Evolutionary conservation across 2,329 filamentous ascomycete genomes (phyloP).

Genomic region (Pezizomycotina sp.): DNA sequence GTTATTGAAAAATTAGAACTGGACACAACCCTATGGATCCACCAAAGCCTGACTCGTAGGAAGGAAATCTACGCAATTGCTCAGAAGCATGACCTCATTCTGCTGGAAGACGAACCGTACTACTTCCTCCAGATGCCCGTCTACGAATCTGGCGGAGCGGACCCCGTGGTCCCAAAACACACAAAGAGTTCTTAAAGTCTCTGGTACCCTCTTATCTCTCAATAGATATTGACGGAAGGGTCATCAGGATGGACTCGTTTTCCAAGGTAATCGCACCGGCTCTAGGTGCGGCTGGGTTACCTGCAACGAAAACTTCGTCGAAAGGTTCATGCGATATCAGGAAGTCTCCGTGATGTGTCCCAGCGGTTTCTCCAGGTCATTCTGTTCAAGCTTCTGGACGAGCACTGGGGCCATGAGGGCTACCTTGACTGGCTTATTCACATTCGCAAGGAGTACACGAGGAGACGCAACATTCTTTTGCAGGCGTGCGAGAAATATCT

Average conservation of each 20-base stretch:
- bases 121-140: conserved; percentile 76
- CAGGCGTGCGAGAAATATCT: conserved; percentile 64
- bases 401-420: conserved; percentile 81
- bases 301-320: conserved; percentile 65
- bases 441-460: conserved; percentile 64
- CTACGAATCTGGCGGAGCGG: conserved; percentile 27
- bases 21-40: conserved; percentile 86
- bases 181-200: conserved; percentile 56
- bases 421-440: conserved; percentile 82
- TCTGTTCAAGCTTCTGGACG: conserved; percentile 77
- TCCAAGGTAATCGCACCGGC: conserved; percentile 75
- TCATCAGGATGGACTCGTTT: conserved; percentile 82
- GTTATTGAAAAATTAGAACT: conserved; percentile 32
- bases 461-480: conserved; percentile 58
- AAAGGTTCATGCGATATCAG: conserved; percentile 64
- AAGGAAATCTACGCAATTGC: conserved; percentile 59
- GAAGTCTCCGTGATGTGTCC: conserved; percentile 78
- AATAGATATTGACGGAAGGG: conserved; percentile 71
- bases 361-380: conserved; percentile 70
- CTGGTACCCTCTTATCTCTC: conserved; percentile 61
- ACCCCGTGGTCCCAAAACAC: conserved; percentile 34
- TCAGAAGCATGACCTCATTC: conserved; percentile 69
- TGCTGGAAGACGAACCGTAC: conserved; percentile 87
- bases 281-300: conserved; percentile 78
- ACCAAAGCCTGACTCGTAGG: conserved; percentile 56